Base-by-base conservation (phyloP, 2,329 filamentous ascomycete species). In the Xylariaceae sp. region DNA sequence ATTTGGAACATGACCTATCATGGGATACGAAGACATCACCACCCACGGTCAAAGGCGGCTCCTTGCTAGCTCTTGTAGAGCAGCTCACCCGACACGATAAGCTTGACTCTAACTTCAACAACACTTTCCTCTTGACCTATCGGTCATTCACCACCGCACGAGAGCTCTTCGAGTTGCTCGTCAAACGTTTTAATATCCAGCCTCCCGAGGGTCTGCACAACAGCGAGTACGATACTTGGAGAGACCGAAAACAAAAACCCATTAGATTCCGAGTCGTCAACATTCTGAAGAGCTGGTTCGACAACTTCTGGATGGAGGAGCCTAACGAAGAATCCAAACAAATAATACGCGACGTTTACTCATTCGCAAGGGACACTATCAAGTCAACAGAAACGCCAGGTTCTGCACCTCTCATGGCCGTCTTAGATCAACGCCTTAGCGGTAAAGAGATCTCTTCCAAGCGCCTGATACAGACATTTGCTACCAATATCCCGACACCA, bases 241-340 rank as follows among this genome's bases (percentile, higher is more conserved):
- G 90, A 31, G 92, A 96, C 71, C 88, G 88, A 71, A 99, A 99
- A 77, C 95, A 98, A 73, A 97, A 96, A 71, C 90, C 92, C 4
- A 97, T 98, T 60, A 86, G 95, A 31, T 96, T 99, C 78, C 87
- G 95, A 37, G 93, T 99, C 2, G 92, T 99, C 63, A 99, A 98
- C 70, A 98, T 97, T 63, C 79, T 99, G 44, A 98, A 98, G 82
- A 96, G 87, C 75, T 99, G 95, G 95, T 95, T 99, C 66, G 95
- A 98, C 71, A 93, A 90, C 67, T 98, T 95, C 74, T 99, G 95
- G 95, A 97, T 98, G 92, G 95, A 99, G 72, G 90, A 92, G 45
- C 87, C 89, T 61, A 93, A 88, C 69, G 90, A 94, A 48, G 87
- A 91, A 44, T 96, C 88, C 41, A 91, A 87, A 73, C 86, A 92